Evolutionary conservation across 306 rosid species (phyloP), one percentile per base, ranked within the genome.

Genomic region (Boehmeria nivea): DNA sequence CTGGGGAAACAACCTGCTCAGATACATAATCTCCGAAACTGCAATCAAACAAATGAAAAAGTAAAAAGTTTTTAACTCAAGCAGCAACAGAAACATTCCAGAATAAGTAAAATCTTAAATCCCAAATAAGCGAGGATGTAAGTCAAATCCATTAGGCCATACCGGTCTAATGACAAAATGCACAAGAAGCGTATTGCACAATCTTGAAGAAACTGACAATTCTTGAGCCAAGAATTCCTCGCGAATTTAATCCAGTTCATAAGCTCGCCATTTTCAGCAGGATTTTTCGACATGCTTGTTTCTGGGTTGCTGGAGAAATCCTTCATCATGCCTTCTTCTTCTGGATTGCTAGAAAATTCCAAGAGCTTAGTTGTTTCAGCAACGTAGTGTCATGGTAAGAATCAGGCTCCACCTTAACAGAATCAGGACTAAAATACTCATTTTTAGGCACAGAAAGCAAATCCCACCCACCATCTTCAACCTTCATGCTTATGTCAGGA

Each of bases 1-100:
- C 98, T 17, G 95, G 98, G 37, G 98, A 96, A 78, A 91, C 98
- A 69, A 91, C 98, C 80, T 91, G 98, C 74, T 91, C 98, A 26
- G 98, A 91, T 47, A 91, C 93, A 71, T 87, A 91, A 81, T 91
- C 98, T 50, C 98, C 98, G 71, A 91, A 91, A 63, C 96, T 91
- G 95, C 82, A 84, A 70, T 53, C 71, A 54, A 61, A 21, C 20
- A 63, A 57, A 59, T 43, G 36, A 63, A 57, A 52, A 73, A 57
- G 21, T n/a, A 28, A 22, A 40, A 24, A 39, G 46, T 55, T 43
- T 67, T 6, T 3, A n/a, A n/a, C n/a, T n/a, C n/a, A n/a, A n/a
- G n/a, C n/a, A n/a, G n/a, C n/a, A n/a, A n/a, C n/a, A 23, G 39
- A 51, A 52, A 37, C 6, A 20, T 37, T 36, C 33, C 19, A 34